A percentile compares a stretch with the other conserved stretches of the same genome.
phyloP scores from a whole-genome alignment of 345 rosid genomes.

The Arabidopsis arenosa region DNA sequence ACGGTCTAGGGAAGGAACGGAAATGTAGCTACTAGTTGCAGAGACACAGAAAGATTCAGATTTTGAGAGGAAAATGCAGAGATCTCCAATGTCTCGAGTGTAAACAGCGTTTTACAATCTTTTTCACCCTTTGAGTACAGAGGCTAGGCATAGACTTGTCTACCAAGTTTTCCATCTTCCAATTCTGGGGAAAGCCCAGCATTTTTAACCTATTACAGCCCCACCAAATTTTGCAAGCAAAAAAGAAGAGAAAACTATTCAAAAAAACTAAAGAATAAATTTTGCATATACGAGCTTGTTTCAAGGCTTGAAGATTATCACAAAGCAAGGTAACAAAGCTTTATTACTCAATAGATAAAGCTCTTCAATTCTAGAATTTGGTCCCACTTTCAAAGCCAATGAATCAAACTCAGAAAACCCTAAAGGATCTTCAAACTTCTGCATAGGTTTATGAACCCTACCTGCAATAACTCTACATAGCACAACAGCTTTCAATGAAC shows the following conservation, averaged over 20 bases:
- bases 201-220: not conserved
- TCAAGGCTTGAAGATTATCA: constrained; percentile 57
- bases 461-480: constrained; percentile 82
- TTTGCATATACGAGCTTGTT: not conserved
- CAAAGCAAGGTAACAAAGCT: constrained; percentile 84
- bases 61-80: too few species aligned
- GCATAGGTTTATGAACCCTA: constrained; percentile 58
- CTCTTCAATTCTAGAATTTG: constrained; percentile 53
- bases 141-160: too few species aligned
- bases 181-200: too few species aligned
- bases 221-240: not conserved
- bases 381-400: constrained; percentile 57
- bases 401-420: constrained; percentile 68
- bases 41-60: too few species aligned
- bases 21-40: too few species aligned
- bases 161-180: too few species aligned
- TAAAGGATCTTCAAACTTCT: constrained; percentile 48
- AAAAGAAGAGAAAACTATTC: not conserved
- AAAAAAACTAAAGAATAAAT: not conserved
- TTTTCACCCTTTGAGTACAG: too few species aligned
- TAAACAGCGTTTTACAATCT: too few species aligned
- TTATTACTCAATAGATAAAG: constrained; percentile 57
- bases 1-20: too few species aligned
- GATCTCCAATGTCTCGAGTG: too few species aligned
- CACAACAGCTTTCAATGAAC: constrained; percentile 49